Conservation (phyloP, 106 monocot genomes). For the Dioscorea alata region DNA sequence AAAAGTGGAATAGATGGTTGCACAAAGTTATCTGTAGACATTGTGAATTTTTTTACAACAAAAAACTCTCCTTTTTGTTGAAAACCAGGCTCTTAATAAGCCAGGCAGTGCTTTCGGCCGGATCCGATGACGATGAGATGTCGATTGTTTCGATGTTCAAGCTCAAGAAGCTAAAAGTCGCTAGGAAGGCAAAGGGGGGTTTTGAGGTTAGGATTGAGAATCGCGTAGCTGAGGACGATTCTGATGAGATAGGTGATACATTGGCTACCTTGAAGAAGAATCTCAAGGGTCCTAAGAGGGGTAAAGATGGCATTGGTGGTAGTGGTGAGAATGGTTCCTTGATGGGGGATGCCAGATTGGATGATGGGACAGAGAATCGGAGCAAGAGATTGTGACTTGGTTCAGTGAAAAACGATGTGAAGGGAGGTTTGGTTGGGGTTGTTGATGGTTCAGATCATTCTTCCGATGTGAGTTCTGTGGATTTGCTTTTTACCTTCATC, state of each 20-base stretch:
- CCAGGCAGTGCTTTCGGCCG: slow-evolving; percentile 10
- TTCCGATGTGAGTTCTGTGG: slow-evolving; percentile 24
- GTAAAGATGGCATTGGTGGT: slow-evolving; percentile 15
- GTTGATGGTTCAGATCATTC: slow-evolving; percentile 4
- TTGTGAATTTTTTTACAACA: too few relatives aligned
- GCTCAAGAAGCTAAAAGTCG: slow-evolving; percentile 24
- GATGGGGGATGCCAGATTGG: background rate
- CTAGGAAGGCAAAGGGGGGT: background rate
- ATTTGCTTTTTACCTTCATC: slow-evolving; percentile 39
- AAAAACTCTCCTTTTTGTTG: too few relatives aligned
- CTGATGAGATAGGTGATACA: slow-evolving; percentile 56
- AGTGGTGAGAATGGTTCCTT: background rate
- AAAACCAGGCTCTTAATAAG: too few relatives aligned
- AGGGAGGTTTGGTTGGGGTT: background rate
- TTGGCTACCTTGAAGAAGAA: slow-evolving; percentile 72
- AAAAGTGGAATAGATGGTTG: too few relatives aligned
- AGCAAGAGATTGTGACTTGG: slow-evolving; percentile 11
- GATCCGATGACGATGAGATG: slow-evolving; percentile 50
- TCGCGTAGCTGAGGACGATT: slow-evolving; percentile 2
- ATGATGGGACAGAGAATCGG: slow-evolving; percentile 6
- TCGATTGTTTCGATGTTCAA: slow-evolving; percentile 54
- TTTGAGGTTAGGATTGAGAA: background rate
- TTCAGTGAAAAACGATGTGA: slow-evolving; percentile 10
- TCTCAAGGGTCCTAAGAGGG: slow-evolving; percentile 51
- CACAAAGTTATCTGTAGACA: too few relatives aligned